phyloP scores from a whole-genome alignment of 306 rosid species.

The Arachis hypogaea region DNA sequence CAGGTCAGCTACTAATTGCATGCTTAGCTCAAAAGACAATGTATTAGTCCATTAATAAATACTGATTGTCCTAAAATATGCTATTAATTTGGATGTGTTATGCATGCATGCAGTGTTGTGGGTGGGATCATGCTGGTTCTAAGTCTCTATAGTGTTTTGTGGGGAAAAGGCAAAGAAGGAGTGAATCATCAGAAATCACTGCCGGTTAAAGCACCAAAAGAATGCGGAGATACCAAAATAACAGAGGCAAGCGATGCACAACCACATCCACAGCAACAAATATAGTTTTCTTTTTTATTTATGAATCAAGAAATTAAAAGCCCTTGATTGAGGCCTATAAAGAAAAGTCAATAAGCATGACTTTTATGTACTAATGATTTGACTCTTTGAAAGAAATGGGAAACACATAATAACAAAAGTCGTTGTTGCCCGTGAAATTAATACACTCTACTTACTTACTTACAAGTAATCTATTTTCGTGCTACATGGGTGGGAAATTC shows the following conservation, averaged over 20 bases:
- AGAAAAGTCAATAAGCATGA: not conserved
- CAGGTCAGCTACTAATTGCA: slow-evolving; percentile 32
- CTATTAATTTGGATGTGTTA: not conserved
- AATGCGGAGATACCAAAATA: slow-evolving; percentile 25
- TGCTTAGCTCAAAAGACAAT: too few relatives aligned
- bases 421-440: not conserved
- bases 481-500: not conserved
- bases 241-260: slow-evolving; percentile 29
- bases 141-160: slow-evolving; percentile 53
- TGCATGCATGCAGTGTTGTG: slow-evolving; percentile 37
- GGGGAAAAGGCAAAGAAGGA: slow-evolving; percentile 50
- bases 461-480: too few relatives aligned
- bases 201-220: slow-evolving; percentile 36
- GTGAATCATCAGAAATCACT: slow-evolving; percentile 14
- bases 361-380: not conserved
- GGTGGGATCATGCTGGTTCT: slow-evolving; percentile 51
- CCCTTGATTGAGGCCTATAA: not conserved
- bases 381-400: not conserved
- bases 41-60: too few relatives aligned
- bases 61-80: too few relatives aligned
- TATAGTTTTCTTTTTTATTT: not conserved
- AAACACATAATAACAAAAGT: not conserved
- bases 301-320: not conserved
- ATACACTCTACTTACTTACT: not conserved
- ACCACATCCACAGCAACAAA: not conserved